Conservation (phyloP, 164 flowering plant species). For the Hamamelis virginiana region DNA sequence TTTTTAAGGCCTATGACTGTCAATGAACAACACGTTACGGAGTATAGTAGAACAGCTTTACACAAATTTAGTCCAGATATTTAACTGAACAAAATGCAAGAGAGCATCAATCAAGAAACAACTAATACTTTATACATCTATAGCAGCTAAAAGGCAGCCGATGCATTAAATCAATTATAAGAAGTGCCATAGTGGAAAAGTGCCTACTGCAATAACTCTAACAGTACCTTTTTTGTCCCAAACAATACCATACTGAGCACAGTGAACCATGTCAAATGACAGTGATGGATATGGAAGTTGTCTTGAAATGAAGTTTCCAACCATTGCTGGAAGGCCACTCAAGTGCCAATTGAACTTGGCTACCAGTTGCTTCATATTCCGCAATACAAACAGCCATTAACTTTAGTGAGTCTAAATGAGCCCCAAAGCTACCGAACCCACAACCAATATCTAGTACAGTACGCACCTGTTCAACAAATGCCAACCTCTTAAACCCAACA, state of each 20-base stretch:
- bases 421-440: conserved; percentile 98
- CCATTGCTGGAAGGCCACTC: conserved; percentile 98
- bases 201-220: conserved; percentile 4
- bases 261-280: conserved; percentile 93
- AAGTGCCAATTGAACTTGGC: conserved; percentile 94
- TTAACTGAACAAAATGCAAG: neutral
- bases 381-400: conserved; percentile 86
- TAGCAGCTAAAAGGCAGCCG: neutral
- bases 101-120: neutral
- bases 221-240: conserved; percentile 88
- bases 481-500: neutral
- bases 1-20: no score
- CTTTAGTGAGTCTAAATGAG: conserved; percentile 79
- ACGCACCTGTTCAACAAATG: conserved; percentile 52
- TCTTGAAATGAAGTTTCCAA: conserved; percentile 72
- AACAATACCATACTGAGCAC: conserved; percentile 86
- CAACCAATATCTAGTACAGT: conserved; percentile 88
- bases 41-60: no score
- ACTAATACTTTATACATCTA: neutral
- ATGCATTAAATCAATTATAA: neutral
- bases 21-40: no score
- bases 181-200: neutral
- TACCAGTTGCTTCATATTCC: conserved; percentile 86
- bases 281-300: conserved; percentile 92
- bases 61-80: no score